Conservation (phyloP, 2,329 filamentous ascomycete genomes). For the Penicillium sp. region DNA sequence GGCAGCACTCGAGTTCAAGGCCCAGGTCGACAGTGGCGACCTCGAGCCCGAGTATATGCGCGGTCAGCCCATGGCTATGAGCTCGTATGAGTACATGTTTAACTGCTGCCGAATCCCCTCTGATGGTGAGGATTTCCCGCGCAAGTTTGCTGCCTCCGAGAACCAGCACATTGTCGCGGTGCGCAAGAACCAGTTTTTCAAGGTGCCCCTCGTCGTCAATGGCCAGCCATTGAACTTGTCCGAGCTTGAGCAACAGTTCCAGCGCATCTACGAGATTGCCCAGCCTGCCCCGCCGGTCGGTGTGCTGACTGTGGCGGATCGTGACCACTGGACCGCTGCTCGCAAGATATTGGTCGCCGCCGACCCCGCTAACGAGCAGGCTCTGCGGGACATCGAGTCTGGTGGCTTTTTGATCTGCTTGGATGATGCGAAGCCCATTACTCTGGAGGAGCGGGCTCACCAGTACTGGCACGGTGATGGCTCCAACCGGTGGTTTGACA, state of each 20-base stretch:
- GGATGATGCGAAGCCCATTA: slow-evolving; percentile 84
- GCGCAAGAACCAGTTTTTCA: slow-evolving; percentile 97
- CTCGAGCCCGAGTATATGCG: slow-evolving; percentile 99
- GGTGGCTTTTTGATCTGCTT: slow-evolving; percentile 88
- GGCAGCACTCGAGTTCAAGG: slow-evolving; percentile 87
- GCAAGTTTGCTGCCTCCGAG: slow-evolving; percentile 68
- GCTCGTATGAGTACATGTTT: slow-evolving; percentile 99
- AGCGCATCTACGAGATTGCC: slow-evolving; percentile 72
- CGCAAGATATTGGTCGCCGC: slow-evolving; percentile 68
- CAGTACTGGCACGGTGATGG: slow-evolving; percentile 99
- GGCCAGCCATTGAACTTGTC: slow-evolving; percentile 80
- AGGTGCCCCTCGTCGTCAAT: slow-evolving; percentile 72
- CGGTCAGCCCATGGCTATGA: slow-evolving; percentile 95
- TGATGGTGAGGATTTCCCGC: slow-evolving; percentile 71
- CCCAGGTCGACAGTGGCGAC: slow-evolving; percentile 71
- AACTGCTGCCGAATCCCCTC: slow-evolving; percentile 82
- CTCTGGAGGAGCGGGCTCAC: slow-evolving; percentile 88
- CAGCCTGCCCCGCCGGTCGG: slow-evolving; percentile 69
- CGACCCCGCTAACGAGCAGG: slow-evolving; percentile 69
- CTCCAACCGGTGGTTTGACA: slow-evolving; percentile 94
- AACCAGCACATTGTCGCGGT: slow-evolving; percentile 86
- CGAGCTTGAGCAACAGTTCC: slow-evolving; percentile 87
- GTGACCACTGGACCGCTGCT: slow-evolving; percentile 85
- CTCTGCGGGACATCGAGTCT: slow-evolving; percentile 76
- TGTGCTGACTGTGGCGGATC: slow-evolving; percentile 81